phyloP scores from a whole-genome alignment of 805 yeast genomes.

The Starmerella geochares region DNA sequence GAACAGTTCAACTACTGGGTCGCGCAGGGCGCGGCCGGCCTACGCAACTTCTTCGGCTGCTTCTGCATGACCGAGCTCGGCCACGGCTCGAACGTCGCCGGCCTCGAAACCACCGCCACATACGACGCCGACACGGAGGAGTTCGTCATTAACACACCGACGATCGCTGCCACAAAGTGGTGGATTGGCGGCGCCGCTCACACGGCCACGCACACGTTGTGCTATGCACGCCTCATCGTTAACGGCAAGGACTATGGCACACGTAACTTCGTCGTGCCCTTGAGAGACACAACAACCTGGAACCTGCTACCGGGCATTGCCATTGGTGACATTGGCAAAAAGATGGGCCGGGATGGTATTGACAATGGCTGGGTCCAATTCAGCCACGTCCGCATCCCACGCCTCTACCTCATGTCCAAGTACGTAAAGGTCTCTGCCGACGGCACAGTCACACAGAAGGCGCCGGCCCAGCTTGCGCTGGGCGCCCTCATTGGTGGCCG shows the following conservation, averaged over 20 bases:
- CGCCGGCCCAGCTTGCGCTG: constrained; percentile 79
- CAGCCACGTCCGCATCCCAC: constrained; percentile 70
- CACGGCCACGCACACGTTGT: constrained; percentile 79
- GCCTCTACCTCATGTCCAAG: constrained; percentile 70
- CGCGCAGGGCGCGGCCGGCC: constrained; percentile 39
- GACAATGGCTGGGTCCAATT: constrained; percentile 97
- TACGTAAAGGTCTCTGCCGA: constrained; percentile 61
- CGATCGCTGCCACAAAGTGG: constrained; percentile 91
- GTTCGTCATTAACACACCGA: constrained; percentile 74
- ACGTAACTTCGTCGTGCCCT: constrained; percentile 81
- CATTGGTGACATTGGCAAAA: constrained; percentile 86
- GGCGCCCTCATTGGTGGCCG: constrained; percentile 82
- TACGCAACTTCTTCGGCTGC: constrained; percentile 54
- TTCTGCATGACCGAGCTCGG: constrained; percentile 90
- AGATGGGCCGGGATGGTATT: constrained; percentile 93
- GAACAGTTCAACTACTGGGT: constrained; percentile 82
- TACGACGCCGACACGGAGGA: constrained; percentile 55
- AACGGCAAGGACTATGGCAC: constrained; percentile 84
- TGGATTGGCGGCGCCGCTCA: constrained; percentile 99
- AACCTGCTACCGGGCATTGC: constrained; percentile 67
- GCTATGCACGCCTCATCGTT: constrained; percentile 73
- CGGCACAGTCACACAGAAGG: constrained; percentile 66
- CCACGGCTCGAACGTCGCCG: constrained; percentile 92
- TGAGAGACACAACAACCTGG: constrained; percentile 60
- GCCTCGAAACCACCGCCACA: constrained; percentile 83